Evolutionary conservation across 2,329 filamentous ascomycete genomes (phyloP), one percentile per base, ranked within the genome.

Genomic region (Fusarium nisikadoi): DNA sequence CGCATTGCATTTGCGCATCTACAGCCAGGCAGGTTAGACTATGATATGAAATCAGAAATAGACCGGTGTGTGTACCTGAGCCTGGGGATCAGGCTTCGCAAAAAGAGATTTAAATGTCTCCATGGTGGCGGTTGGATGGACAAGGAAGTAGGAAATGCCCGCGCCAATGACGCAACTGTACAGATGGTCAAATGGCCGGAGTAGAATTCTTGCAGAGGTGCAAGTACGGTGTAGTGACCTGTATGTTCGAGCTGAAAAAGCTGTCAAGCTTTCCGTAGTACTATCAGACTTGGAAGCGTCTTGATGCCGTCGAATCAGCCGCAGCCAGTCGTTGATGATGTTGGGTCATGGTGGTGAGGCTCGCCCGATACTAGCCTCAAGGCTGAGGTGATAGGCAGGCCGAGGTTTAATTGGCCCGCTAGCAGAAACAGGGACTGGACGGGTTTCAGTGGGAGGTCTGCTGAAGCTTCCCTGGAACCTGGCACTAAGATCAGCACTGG

Each of bases 1-100:
- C 69, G 90, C 86, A 82, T 98, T 97, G 84, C 95, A 98, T 91
- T 98, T 98, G 72, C 95, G 92, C 84, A 96, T 92, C 95, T 99
- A 77, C 36, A 38, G 52, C 36, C 46, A 55, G 59, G 61, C 31
- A 65, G 53, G 52, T 56, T 23, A 27, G 31, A 50, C 45, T 39
- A 47, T 36, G 52, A 62, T 46, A 42, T 17, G 33, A 33, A 56
- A 47, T 36, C 4, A 13, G 31, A 25, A 16, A 29, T 23, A 35
- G 20, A 23, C 46, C 25, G 43, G 31, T 39, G 29, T 47, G 75
- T 86, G 74, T 86, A 97, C 95, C 88, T 99, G 95, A 71, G 92
- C 93, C 82, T 97, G 93, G 47, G 96, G 96, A 80, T 97, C 95
- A 41, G 96, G 95, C 83, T 94, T 95, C 82, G 91, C 94, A 84